phyloP scores from a whole-genome alignment of 2,329 filamentous ascomycete genomes.

The Keithomyces neogunnii region DNA sequence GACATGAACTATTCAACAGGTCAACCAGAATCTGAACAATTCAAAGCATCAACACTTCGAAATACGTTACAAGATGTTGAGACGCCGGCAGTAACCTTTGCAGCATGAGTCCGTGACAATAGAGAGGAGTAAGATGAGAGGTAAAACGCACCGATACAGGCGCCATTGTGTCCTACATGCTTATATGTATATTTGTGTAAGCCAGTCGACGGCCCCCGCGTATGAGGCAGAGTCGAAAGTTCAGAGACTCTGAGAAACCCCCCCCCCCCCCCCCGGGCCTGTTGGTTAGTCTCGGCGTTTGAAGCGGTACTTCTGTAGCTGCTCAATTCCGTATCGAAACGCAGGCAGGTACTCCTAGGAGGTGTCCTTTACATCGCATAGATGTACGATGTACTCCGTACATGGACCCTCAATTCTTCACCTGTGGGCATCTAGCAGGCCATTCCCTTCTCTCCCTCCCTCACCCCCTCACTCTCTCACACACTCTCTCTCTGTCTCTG shows the following conservation, averaged over 20 bases:
- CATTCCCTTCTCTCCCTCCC: too few species aligned
- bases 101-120: too few species aligned
- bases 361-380: not conserved
- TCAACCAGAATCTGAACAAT: too few species aligned
- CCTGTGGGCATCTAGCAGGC: too few species aligned
- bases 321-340: not conserved
- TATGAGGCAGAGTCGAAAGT: not conserved
- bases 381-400: not conserved
- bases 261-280: not conserved
- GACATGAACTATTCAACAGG: not conserved
- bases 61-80: too few species aligned
- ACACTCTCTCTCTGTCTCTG: not conserved
- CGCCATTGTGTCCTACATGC: not conserved
- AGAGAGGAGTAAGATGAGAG: not conserved
- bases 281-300: not conserved
- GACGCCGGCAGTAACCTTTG: too few species aligned
- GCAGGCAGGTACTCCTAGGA: not conserved
- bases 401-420: not conserved
- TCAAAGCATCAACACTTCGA: too few species aligned
- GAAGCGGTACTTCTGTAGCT: not conserved
- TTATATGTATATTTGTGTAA: slow-evolving; percentile 3
- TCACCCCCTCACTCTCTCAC: too few species aligned
- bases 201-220: not conserved
- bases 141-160: not conserved
- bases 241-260: not conserved